A percentile compares a stretch with the other conserved stretches of the same genome.
These are phyloP conservation scores for Haematococcus sp. DNA, from an alignment of 139 green algal species.

Conservation along the genomic window DNA sequence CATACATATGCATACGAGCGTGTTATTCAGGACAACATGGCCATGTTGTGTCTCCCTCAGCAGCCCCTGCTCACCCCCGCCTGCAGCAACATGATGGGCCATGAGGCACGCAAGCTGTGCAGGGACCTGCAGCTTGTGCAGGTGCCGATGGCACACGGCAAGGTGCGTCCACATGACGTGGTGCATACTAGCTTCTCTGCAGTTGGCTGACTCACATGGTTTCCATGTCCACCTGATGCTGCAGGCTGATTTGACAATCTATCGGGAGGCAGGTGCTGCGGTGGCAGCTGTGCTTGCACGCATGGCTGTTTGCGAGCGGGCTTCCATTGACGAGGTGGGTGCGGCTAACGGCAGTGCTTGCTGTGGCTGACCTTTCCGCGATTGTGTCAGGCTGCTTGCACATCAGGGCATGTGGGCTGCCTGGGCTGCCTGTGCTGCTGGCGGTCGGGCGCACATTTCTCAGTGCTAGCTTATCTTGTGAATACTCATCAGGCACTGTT, in stretches of 20 bases:
- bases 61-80: neutral
- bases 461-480: too few species aligned
- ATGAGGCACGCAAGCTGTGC: slow-evolving; percentile 62
- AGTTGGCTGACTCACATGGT: neutral
- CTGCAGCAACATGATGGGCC: slow-evolving; percentile 65
- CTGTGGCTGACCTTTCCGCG: too few species aligned
- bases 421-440: slow-evolving; percentile 29
- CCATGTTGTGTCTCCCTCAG: too few species aligned
- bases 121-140: slow-evolving; percentile 66
- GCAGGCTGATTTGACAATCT: slow-evolving; percentile 74
- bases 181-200: neutral
- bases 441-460: too few species aligned
- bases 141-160: slow-evolving; percentile 17
- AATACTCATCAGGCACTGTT: too few species aligned
- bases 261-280: slow-evolving; percentile 59
- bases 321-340: slow-evolving; percentile 77
- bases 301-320: slow-evolving; percentile 55
- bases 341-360: too few species aligned
- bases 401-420: slow-evolving; percentile 56
- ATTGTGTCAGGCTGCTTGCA: too few species aligned
- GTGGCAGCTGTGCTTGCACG: slow-evolving; percentile 54
- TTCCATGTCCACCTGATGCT: neutral
- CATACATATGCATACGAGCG: too few species aligned
- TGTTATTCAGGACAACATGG: too few species aligned
- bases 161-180: neutral